Conservation (phyloP, 1,284 basidiomycete species). For the Trichosporon inkin region DNA sequence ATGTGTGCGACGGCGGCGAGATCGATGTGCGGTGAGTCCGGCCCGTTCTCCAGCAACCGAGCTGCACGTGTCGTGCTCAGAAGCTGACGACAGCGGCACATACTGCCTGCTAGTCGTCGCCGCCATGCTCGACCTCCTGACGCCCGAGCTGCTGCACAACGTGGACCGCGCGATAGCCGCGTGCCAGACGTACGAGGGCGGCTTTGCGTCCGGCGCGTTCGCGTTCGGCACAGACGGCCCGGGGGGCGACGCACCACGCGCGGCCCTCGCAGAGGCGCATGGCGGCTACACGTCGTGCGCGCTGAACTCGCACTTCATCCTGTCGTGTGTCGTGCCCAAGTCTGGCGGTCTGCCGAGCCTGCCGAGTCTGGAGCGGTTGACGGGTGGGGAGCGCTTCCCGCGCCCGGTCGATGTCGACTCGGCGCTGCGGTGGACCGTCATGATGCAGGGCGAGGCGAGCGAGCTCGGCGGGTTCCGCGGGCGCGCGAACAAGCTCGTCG, state of each 20-base stretch:
- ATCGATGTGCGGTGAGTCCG: conserved; percentile 77
- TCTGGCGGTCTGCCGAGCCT: too few species aligned
- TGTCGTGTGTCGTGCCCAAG: conserved; percentile 46
- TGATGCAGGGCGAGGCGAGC: conserved; percentile 77
- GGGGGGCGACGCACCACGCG: conserved; percentile 41
- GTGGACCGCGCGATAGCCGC: conserved; percentile 53
- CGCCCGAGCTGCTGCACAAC: conserved; percentile 70
- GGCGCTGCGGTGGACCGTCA: conserved; percentile 74
- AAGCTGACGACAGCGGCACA: conserved; percentile 58
- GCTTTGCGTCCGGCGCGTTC: conserved; percentile 74
- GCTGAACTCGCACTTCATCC: conserved; percentile 74
- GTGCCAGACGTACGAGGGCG: conserved; percentile 98
- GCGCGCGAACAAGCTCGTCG: conserved; percentile 94
- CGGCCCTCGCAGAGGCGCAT: conserved; percentile 80
- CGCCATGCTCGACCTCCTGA: conserved; percentile 66
- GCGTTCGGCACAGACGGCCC: conserved; percentile 35
- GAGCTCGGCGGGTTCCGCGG: conserved; percentile 93
- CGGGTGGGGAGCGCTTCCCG: conserved; percentile 34
- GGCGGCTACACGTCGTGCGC: conserved; percentile 97
- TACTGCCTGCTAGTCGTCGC: conserved; percentile 73
- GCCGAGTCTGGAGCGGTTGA: conserved; percentile 16
- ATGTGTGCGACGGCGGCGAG: conserved; percentile 81
- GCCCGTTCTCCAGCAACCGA: too few species aligned
- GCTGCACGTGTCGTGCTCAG: too few species aligned
- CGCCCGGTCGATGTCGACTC: conserved; percentile 59